phyloP scores from a whole-genome alignment of 805 yeast genomes.

The Vanderwaltozyma verrucispora region DNA sequence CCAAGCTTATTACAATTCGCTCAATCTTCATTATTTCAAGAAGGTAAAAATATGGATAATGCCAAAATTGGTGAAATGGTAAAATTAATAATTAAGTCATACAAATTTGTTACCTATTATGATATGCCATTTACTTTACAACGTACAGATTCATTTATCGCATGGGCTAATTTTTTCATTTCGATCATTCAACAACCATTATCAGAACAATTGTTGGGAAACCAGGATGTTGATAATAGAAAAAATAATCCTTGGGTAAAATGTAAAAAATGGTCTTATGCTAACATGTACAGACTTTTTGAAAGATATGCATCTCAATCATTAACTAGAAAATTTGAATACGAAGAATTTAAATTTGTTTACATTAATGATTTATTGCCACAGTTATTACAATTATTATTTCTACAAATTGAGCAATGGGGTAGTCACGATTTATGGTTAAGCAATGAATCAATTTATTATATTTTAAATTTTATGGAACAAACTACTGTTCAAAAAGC shows the following conservation, averaged over 20 bases:
- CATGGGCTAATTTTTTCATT: slow-evolving; percentile 75
- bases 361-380: slow-evolving; percentile 60
- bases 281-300: slow-evolving; percentile 62
- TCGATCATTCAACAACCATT: slow-evolving; percentile 50
- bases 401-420: slow-evolving; percentile 67
- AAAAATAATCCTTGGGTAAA: slow-evolving; percentile 60
- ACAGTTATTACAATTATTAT: slow-evolving; percentile 52
- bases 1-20: slow-evolving; percentile 63
- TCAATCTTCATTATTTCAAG: slow-evolving; percentile 36
- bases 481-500: slow-evolving; percentile 46
- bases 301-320: slow-evolving; percentile 54
- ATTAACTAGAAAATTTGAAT: slow-evolving; percentile 38
- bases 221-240: slow-evolving; percentile 40
- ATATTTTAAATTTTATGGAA: slow-evolving; percentile 54
- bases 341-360: slow-evolving; percentile 47
- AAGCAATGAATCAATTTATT: slow-evolving; percentile 51
- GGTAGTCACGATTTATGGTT: slow-evolving; percentile 58
- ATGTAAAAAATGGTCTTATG: slow-evolving; percentile 82
- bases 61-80: slow-evolving; percentile 58
- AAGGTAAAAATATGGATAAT: slow-evolving; percentile 24
- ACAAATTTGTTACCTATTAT: slow-evolving; percentile 63
- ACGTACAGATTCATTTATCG: slow-evolving; percentile 37
- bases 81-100: slow-evolving; percentile 60
- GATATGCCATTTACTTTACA: slow-evolving; percentile 64
- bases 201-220: slow-evolving; percentile 25